Conservation (phyloP, 352 stramenopile genomes). For the Phytopythium litorale region DNA sequence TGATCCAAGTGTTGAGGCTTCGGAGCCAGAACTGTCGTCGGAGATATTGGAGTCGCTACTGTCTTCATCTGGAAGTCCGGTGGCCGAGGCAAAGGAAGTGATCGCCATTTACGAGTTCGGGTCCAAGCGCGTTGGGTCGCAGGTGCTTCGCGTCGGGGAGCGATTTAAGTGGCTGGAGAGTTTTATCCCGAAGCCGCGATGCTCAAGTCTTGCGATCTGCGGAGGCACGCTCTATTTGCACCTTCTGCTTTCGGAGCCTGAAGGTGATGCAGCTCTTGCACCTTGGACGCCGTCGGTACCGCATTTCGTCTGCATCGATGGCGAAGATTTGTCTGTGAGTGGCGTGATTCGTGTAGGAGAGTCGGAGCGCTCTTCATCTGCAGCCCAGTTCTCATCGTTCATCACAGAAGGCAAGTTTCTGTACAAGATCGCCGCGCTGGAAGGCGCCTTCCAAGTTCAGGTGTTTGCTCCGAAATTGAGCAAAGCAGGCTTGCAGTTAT, state of each 20-base stretch:
- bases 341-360: constrained; percentile 9
- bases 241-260: constrained; percentile 24
- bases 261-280: constrained; percentile 8
- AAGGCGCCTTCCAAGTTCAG: constrained; percentile 29
- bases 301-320: constrained; percentile 14
- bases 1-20: neutral
- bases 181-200: constrained; percentile 19
- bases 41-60: constrained; percentile 27
- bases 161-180: constrained; percentile 32
- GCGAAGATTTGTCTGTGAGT: constrained; percentile 14
- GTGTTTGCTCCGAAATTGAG: constrained; percentile 26
- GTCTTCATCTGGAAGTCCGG: constrained; percentile 11
- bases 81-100: constrained; percentile 21
- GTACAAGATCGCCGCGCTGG: constrained; percentile 47
- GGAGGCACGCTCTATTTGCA: constrained; percentile 42
- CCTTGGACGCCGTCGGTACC: neutral
- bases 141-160: constrained; percentile 23
- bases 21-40: constrained; percentile 12
- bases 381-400: constrained; percentile 13
- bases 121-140: constrained; percentile 12
- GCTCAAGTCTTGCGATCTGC: constrained; percentile 48
- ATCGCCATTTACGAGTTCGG: constrained; percentile 19
- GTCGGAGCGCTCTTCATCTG: neutral
- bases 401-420: constrained; percentile 45
- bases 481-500: constrained; percentile 5